Evolutionary conservation across 2,329 filamentous ascomycete species (phyloP), one percentile per base, ranked within the genome.

Genomic region (Cladosporium phlei): DNA sequence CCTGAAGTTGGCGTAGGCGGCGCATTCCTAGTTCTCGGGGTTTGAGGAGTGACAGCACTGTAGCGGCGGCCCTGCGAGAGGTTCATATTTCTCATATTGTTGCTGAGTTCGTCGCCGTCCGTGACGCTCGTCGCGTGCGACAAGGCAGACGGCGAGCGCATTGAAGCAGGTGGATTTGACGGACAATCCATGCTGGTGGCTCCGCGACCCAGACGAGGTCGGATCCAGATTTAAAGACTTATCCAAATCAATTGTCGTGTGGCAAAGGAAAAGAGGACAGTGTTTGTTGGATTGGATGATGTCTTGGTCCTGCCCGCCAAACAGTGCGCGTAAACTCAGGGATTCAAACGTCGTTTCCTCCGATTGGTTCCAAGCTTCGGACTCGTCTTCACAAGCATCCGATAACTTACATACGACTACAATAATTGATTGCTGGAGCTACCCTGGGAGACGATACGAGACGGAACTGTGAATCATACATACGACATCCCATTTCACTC

Each of bases 21-120:
- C 55, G 58, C 27, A 51, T 39, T 30, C n/a, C 44, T 27, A 33
- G 48, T 34, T 46, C 47, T 34, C 30, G 47, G 24, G 46, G 48
- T 44, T 16, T 33, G 33, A 12, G 21, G 45, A 17, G 38, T 19
- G 20, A 30, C 20, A 19, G 21, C 29, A 37, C 39, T 34, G 24
- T 42, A 20, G 19, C 38, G 35, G 47, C 49, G 39, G 39, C 21
- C 30, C 42, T 49, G 24, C 4, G 46, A 20, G 9, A 47, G 19
- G 10, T 45, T 46, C 32, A 49, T 32, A 16, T 47, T 50, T 20
- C 37, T 39, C 48, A 39, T 38, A 7, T 47, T 29, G 17, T 55
- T 48, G 40, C 34, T 44, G 17, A 46, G 12, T n/a, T 51, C 49
- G 20, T 29, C 28, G 8, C 19, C 24, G 32, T 45, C 42, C 20